Percentiles rank a stretch among this genome's conserved stretches.
phyloP scores from a whole-genome alignment of 768 basidiomycete genomes.

The Psilocybe sp. region DNA sequence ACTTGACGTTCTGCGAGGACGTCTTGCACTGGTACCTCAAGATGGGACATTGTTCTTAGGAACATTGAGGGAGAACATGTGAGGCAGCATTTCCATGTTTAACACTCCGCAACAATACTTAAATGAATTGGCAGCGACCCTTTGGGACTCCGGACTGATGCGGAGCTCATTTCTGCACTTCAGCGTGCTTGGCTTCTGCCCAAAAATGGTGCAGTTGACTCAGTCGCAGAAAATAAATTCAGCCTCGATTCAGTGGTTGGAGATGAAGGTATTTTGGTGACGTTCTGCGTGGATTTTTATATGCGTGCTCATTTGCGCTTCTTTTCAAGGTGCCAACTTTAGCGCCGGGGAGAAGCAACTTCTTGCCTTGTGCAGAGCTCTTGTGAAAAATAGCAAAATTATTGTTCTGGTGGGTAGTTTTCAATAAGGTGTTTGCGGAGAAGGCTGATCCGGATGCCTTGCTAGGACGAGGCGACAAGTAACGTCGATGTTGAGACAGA shows the following conservation, averaged over 20 bases:
- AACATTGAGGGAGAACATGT: constrained; percentile 43
- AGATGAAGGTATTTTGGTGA: constrained; percentile 42
- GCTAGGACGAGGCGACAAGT: constrained; percentile 63
- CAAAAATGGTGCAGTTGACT: constrained; percentile 39
- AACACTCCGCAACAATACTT: neutral
- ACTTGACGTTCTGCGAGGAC: constrained; percentile 48
- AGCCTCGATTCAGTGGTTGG: constrained; percentile 58
- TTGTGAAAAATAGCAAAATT: constrained; percentile 58
- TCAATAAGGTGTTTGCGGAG: neutral
- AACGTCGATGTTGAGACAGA: constrained; percentile 65
- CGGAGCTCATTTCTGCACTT: constrained; percentile 59
- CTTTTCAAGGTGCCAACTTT: constrained; percentile 55
- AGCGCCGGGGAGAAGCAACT: constrained; percentile 68
- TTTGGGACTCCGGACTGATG: constrained; percentile 49
- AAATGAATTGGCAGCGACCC: constrained; percentile 45
- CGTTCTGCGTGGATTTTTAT: neutral
- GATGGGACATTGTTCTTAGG: constrained; percentile 50
- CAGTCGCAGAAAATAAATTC: constrained; percentile 60
- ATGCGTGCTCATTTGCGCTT: constrained; percentile 53
- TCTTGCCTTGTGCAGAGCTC: constrained; percentile 57
- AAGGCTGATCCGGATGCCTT: neutral
- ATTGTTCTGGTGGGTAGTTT: constrained; percentile 50
- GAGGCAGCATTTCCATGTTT: constrained; percentile 1
- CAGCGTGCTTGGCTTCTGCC: constrained; percentile 62
- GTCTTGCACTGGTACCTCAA: constrained; percentile 69